These are phyloP conservation scores for Backusella morwellensis DNA, from an alignment of 192 early-diverging fungal species.

Conservation along the genomic window DNA sequence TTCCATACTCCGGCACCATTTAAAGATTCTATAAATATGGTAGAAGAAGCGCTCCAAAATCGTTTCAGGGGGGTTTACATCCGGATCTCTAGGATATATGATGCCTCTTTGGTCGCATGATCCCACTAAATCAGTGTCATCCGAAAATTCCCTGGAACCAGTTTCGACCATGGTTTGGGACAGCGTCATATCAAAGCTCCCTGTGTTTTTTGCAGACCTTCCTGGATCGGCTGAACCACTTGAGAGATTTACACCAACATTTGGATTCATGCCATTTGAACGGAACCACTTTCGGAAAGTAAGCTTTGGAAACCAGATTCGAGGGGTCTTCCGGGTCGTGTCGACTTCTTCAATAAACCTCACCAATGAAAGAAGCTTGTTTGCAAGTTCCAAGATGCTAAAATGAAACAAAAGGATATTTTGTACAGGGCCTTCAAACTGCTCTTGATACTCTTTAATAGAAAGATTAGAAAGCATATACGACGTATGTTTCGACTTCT, in stretches of 20 bases:
- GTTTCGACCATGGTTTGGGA: neutral
- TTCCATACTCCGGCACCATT: conserved; percentile 26
- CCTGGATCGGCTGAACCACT: neutral
- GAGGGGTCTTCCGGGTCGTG: neutral
- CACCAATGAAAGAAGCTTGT: neutral
- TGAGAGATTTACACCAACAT: neutral
- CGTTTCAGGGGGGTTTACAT: conserved; percentile 25
- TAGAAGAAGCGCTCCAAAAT: conserved; percentile 28
- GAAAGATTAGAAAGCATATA: neutral
- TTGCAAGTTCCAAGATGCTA: neutral
- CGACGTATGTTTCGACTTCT: neutral
- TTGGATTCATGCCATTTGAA: conserved; percentile 1
- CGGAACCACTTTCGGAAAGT: conserved; percentile 15
- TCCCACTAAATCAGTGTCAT: neutral
- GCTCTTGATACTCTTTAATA: conserved; percentile 8
- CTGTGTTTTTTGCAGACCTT: neutral
- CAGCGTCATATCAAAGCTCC: neutral
- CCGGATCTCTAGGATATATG: conserved; percentile 24
- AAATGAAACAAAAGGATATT: conserved; percentile 9
- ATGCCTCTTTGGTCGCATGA: neutral
- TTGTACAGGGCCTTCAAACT: neutral
- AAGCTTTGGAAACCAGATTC: conserved; percentile 14
- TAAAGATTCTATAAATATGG: conserved; percentile 4
- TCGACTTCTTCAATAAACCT: conserved; percentile 9
- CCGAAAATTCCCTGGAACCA: neutral